phyloP scores from a whole-genome alignment of 208 protist genomes.

The Leptomonas pyrrhocoris region DNA sequence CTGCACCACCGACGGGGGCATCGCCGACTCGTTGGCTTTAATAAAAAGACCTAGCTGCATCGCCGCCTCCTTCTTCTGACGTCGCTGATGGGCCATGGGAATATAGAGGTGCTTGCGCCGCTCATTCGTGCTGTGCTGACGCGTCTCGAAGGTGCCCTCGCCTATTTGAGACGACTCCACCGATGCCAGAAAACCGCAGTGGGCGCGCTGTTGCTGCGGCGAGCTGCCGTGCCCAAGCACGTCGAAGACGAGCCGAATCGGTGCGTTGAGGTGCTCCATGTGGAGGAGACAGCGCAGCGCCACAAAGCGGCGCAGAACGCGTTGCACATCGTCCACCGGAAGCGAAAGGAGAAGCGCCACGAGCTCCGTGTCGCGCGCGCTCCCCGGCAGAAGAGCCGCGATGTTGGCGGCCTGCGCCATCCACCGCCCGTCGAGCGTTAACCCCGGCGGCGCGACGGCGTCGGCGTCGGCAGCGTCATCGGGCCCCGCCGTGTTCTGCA shows the following conservation, averaged over 20 bases:
- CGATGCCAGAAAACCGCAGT: constrained; percentile 9
- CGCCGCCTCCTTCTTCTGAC: constrained; percentile 38
- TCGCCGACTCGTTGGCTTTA: constrained; percentile 19
- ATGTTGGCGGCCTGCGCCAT: constrained; percentile 31
- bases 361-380: not conserved
- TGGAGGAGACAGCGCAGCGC: constrained; percentile 54
- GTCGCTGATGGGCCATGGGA: constrained; percentile 43
- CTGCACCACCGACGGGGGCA: constrained; percentile 38
- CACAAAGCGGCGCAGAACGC: constrained; percentile 33
- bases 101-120: constrained; percentile 55
- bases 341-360: not conserved
- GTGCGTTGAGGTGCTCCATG: constrained; percentile 65
- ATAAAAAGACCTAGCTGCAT: constrained; percentile 40
- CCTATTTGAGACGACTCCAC: constrained; percentile 11
- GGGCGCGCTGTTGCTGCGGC: constrained; percentile 5
- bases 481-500: not conserved
- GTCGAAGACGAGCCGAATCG: constrained; percentile 71
- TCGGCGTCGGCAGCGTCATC: not conserved
- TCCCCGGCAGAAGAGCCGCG: constrained; percentile 9
- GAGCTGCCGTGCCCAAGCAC: constrained; percentile 31
- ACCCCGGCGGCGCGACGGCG: not conserved
- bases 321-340: constrained; percentile 6
- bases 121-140: constrained; percentile 29
- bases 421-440: constrained; percentile 13
- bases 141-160: constrained; percentile 38